Evolutionary conservation across 176 grass and related monocot species (phyloP), one percentile per base, ranked within the genome.

Genomic region (Bolboschoenus planiculmis): DNA sequence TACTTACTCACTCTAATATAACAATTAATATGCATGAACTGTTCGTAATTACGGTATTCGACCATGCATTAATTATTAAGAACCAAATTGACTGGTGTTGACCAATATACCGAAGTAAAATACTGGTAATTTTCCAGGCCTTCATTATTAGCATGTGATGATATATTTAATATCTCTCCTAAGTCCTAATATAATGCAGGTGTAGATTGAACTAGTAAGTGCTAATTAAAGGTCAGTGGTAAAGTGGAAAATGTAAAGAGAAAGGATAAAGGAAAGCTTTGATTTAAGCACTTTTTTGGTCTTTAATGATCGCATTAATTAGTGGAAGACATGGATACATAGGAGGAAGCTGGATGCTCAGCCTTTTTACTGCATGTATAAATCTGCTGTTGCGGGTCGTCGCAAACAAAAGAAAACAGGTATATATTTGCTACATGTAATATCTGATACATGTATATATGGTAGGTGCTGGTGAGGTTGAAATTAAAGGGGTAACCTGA

Each of bases 241-340:
- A 81, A 81, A 81, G 78, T 42, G 34, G 21, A 31, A 81, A 47
- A 81, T 44, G 39, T 48, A 81, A 81, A 81, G 57, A 64, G 55
- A 58, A 81, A 47, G 13, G 35, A 58, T 81, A 81, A 63, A 81
- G n/a, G 6, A 81, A 53, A 43, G 14, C 79, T 63, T 63, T 81
- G 64, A 43, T 81, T 62, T 18, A 64, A 62, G 29, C 40, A 58
- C 79, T 64, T 81, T 79, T 81, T 79, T 14, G 4, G 9, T 81
- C 33, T 81, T 39, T 81, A 58, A 81, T 62, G 56, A 81, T 46
- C 23, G 56, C 79, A 63, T 81, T 64, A 61, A 61, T 75, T 47
- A 75, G 71, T 50, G 71, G 71, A 75, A 75, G 43, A 75, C 71
- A 75, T 74, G 42, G 70, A 48, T 75, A 50, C 71, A 75, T 30